These are phyloP conservation scores for Beta macrorhiza DNA, from an alignment of 179 eudicot species.

Conservation along the genomic window DNA sequence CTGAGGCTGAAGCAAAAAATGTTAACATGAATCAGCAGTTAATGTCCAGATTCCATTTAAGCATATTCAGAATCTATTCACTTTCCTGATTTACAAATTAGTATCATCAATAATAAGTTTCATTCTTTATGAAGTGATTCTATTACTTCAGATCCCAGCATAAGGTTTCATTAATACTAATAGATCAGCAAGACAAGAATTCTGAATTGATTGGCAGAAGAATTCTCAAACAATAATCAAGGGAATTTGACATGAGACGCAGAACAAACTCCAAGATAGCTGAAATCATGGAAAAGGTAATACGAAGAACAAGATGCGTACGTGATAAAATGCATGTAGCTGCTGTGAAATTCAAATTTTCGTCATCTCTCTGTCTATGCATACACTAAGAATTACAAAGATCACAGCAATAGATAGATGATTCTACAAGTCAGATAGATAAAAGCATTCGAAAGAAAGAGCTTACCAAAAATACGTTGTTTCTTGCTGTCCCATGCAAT, in stretches of 20 bases:
- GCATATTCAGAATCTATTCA: neutral
- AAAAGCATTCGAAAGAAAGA: constrained; percentile 15
- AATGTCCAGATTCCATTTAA: neutral
- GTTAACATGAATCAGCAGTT: neutral
- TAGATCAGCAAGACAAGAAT: neutral
- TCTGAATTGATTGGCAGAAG: neutral
- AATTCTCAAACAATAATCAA: neutral
- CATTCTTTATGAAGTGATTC: neutral
- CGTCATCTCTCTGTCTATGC: neutral
- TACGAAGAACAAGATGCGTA: neutral
- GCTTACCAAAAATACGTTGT: constrained; percentile 80
- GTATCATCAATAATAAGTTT: neutral
- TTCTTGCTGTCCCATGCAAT: constrained; percentile 82
- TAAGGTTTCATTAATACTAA: neutral
- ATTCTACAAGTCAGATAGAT: neutral
- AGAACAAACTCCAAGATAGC: neutral
- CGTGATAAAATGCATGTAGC: too few relatives aligned
- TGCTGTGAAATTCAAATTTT: neutral
- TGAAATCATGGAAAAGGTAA: neutral
- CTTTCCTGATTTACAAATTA: neutral
- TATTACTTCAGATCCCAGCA: neutral
- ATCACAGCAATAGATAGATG: neutral
- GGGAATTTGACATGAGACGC: neutral
- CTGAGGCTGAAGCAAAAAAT: neutral
- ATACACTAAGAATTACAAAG: neutral